Evolutionary conservation across 192 early-diverging fungal species (phyloP).

Genomic region (Coemansia sp.): DNA sequence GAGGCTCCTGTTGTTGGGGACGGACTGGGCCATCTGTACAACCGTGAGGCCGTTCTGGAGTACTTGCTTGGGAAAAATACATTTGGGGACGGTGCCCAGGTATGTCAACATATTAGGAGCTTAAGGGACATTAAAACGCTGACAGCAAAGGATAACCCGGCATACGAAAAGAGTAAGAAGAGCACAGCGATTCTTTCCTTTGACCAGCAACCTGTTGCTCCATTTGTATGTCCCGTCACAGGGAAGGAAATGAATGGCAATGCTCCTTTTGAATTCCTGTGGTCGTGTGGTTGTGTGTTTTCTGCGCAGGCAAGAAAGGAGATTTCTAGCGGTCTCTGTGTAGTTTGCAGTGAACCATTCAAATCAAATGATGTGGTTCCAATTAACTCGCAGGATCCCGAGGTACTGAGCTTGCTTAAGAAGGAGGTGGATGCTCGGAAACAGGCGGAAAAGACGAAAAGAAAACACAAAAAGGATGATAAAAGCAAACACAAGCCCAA

Average conservation of each 20-base stretch:
- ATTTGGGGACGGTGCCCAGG: conserved; percentile 64
- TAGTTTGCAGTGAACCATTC: conserved; percentile 29
- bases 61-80: conserved; percentile 57
- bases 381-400: conserved; percentile 26
- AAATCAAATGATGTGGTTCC: conserved; percentile 26
- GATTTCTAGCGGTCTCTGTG: conserved; percentile 13
- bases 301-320: conserved; percentile 43
- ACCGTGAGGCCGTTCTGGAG: conserved; percentile 68
- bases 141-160: conserved; percentile 16
- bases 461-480: neutral
- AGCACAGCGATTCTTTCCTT: conserved; percentile 7
- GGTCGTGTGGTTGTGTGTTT: conserved; percentile 53
- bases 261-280: conserved; percentile 39
- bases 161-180: neutral
- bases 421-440: conserved; percentile 19
- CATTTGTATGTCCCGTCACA: conserved; percentile 52
- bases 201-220: conserved; percentile 23
- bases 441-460: conserved; percentile 8
- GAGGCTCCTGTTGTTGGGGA: conserved; percentile 61
- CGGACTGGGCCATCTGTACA: conserved; percentile 70
- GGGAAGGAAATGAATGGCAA: conserved; percentile 55
- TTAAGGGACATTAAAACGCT: conserved; percentile 33
- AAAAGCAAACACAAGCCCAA: conserved; percentile 8
- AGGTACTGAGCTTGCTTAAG: conserved; percentile 17
- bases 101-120: conserved; percentile 29